phyloP scores from a whole-genome alignment of 139 green algal genomes.

The Chlamydomonas sphaeroides region DNA sequence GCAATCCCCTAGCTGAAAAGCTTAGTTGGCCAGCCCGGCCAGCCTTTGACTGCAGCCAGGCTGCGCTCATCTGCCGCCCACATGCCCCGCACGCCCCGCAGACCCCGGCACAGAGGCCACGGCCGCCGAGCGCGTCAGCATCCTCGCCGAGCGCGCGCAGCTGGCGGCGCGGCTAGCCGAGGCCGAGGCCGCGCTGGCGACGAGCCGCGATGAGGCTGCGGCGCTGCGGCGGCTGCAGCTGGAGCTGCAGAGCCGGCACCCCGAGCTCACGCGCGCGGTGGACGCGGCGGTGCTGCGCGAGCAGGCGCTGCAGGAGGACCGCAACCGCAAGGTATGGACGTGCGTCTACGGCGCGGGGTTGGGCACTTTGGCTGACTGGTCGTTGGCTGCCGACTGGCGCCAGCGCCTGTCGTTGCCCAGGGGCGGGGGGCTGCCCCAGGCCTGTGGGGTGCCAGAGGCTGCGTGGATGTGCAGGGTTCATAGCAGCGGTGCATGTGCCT shows the following conservation, averaged over 20 bases:
- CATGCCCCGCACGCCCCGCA: too few species aligned
- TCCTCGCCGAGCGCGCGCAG: background rate
- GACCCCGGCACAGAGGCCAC: background rate
- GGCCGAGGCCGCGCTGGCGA: constrained; percentile 43
- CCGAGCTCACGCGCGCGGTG: constrained; percentile 46
- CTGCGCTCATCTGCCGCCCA: too few species aligned
- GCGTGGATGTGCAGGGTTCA: too few species aligned
- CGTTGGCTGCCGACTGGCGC: too few species aligned
- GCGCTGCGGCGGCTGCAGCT: constrained; percentile 47
- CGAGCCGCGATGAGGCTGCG: constrained; percentile 50
- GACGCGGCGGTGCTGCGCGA: constrained; percentile 45
- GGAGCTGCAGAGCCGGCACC: constrained; percentile 42
- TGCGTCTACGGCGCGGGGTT: background rate
- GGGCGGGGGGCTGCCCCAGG: too few species aligned
- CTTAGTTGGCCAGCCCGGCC: too few species aligned
- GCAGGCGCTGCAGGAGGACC: constrained; percentile 54
- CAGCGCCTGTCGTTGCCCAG: too few species aligned
- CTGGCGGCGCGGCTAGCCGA: constrained; percentile 13
- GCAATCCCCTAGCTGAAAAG: too few species aligned
- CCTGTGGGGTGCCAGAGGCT: too few species aligned
- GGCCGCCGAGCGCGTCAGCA: background rate
- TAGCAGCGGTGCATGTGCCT: too few species aligned
- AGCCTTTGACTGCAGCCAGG: too few species aligned
- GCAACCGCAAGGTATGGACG: constrained; percentile 48
- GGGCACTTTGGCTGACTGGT: too few species aligned